Base-by-base conservation (phyloP, 495 filamentous ascomycete species). In the Xylaria grammica region DNA sequence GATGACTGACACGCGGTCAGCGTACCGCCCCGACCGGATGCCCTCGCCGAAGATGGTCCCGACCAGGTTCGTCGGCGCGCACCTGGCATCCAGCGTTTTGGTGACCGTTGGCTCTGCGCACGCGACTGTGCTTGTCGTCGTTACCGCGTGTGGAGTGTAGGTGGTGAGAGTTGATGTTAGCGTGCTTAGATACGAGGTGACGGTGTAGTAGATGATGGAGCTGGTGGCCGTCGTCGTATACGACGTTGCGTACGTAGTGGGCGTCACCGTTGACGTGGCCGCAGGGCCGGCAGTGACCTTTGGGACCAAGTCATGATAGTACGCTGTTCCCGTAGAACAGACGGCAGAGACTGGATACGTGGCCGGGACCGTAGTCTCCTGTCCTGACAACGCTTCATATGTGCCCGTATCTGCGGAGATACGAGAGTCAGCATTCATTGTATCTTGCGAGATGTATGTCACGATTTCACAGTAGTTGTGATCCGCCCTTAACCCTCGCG, bases 11-110 rank as follows among this genome's bases (percentile, higher is more conserved):
- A 30, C 62, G 29, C 67, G 67, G 3, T 27, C 40, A 19, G 69
- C 64, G 44, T 73, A 73, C 15, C 42, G 49, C 11, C 65, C 65
- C 4, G 66, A 67, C 7, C 65, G 64, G 19, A 73, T 36, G 0
- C 71, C 71, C 34, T 30, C 27, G 49, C 66, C 67, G 29, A 44
- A 55, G 6, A 73, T 62, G 30, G 61, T 57, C 2, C 59, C 51
- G 11, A 73, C 49, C 9, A 73, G 46, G 27, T 71, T 73, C 24
- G 69, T 71, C 0, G 71, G 71, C 29, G 64, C 69, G 45, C 71
- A 73, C 40, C 69, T 69, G 4, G 71, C 69, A 2, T 67, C 69
- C 17, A 62, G 56, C 0, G 71, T 73, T n/a, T 62, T 67, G 4
- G 71, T 73, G 1, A 61, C 55, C 1, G 69, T 67, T 10, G 20